These are phyloP conservation scores for Exophiala lecanii-corni DNA, from an alignment of 2,329 filamentous ascomycete genomes.

Conservation along the genomic window DNA sequence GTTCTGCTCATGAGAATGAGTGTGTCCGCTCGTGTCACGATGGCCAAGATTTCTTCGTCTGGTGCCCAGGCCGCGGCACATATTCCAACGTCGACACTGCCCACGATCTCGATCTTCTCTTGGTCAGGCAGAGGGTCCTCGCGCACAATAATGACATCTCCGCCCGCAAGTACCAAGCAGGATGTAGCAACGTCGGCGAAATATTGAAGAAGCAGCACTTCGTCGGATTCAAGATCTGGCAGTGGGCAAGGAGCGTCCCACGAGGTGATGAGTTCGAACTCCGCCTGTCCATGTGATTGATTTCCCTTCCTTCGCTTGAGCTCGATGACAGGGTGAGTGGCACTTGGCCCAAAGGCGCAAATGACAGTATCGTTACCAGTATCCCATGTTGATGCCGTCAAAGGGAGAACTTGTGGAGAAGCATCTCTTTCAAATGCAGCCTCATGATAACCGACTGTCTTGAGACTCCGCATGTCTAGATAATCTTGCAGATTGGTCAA, in stretches of 20 bases:
- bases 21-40: conserved; percentile 74
- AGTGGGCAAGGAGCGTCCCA: conserved; percentile 85
- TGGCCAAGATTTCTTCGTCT: conserved; percentile 83
- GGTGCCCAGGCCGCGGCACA: conserved; percentile 87
- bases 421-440: conserved; percentile 54
- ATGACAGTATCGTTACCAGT: conserved; percentile 61
- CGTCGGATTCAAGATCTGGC: conserved; percentile 70
- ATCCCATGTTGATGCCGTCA: conserved; percentile 84
- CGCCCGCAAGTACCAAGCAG: conserved; percentile 80
- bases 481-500: not conserved
- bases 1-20: conserved; percentile 88
- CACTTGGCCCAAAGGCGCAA: conserved; percentile 76
- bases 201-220: conserved; percentile 74
- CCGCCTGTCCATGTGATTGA: conserved; percentile 28
- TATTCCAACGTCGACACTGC: conserved; percentile 89
- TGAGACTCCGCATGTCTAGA: conserved; percentile 76
- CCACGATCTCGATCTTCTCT: conserved; percentile 89
- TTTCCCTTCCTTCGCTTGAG: conserved; percentile 49
- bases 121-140: conserved; percentile 63
- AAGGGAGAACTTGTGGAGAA: conserved; percentile 38
- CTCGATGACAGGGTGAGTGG: conserved; percentile 66
- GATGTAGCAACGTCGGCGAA: conserved; percentile 74
- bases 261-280: conserved; percentile 58
- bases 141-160: conserved; percentile 81
- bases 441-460: conserved; percentile 66